Percentiles rank a stretch among this genome's conserved stretches.
Conservation (phyloP, 75 land plant genomes). For the Isoetes taiwanensis region DNA sequence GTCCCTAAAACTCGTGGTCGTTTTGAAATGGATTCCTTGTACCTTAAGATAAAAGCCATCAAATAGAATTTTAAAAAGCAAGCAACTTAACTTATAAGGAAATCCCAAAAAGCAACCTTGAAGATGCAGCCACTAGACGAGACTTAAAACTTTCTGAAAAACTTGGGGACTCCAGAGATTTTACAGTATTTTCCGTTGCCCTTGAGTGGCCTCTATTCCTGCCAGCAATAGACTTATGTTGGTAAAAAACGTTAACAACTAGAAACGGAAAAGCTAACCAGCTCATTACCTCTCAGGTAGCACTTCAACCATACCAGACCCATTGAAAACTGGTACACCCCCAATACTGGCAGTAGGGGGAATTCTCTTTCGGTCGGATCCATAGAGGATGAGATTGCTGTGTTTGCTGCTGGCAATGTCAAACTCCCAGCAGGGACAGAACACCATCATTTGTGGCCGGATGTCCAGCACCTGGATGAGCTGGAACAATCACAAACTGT, state of each 20-base stretch:
- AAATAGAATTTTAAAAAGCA: neutral
- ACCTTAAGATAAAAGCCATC: slow-evolving; percentile 23
- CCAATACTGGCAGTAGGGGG: no score
- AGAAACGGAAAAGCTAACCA: no score
- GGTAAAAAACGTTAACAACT: no score
- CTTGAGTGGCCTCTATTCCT: slow-evolving; percentile 7
- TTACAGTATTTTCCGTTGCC: slow-evolving; percentile 10
- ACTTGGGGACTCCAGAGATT: slow-evolving; percentile 79
- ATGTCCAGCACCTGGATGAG: slow-evolving; percentile 12
- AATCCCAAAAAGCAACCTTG: no score
- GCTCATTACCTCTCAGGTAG: no score
- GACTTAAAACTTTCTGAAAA: slow-evolving; percentile 85
- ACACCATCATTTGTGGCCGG: no score
- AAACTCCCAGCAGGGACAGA: no score
- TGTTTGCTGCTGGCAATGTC: no score
- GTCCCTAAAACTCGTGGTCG: slow-evolving; percentile 80
- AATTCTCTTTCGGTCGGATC: no score
- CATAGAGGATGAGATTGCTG: no score
- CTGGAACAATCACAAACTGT: slow-evolving; percentile 7
- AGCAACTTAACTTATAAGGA: neutral
- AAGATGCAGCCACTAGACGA: slow-evolving; percentile 64
- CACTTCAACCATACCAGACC: no score
- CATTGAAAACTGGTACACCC: no score
- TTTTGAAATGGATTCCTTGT: slow-evolving; percentile 78
- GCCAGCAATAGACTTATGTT: neutral